phyloP scores from a whole-genome alignment of 1,139 yeast species.

The Debaryomycetaceae sp. region DNA sequence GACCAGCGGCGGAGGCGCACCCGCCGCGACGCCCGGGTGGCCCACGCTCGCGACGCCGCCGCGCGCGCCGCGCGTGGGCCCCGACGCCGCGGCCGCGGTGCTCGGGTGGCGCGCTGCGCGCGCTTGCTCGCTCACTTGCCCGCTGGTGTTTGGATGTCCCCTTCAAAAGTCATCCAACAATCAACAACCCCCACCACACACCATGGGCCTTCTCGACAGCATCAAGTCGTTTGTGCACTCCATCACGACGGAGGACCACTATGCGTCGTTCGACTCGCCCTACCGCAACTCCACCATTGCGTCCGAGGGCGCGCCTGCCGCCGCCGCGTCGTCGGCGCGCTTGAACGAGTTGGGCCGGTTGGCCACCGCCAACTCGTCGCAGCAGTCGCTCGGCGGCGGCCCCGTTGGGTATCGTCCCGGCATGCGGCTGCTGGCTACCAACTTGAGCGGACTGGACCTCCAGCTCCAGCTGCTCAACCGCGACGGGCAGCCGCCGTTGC shows the following conservation, averaged over 20 bases:
- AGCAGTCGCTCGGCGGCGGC: constrained; percentile 19
- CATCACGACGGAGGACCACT: constrained; percentile 60
- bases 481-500: constrained; percentile 65
- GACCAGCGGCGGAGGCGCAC: too few relatives aligned
- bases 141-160: too few relatives aligned
- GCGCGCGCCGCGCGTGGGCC: too few relatives aligned
- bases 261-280: constrained; percentile 54
- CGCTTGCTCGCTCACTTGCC: too few relatives aligned
- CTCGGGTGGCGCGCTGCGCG: too few relatives aligned
- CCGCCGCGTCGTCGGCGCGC: constrained; percentile 23
- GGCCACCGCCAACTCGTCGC: constrained; percentile 24
- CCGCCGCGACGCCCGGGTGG: too few relatives aligned
- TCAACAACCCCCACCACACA: constrained; percentile 2
- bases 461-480: constrained; percentile 40
- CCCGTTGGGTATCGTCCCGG: constrained; percentile 38
- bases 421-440: constrained; percentile 29
- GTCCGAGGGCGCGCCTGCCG: constrained; percentile 17
- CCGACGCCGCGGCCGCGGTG: too few relatives aligned
- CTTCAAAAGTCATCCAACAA: background rate
- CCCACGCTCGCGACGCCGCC: too few relatives aligned
- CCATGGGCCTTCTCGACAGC: constrained; percentile 42
- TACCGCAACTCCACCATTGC: constrained; percentile 27
- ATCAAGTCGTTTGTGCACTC: constrained; percentile 54
- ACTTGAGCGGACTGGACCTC: constrained; percentile 28
- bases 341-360: constrained; percentile 33